Conservation (phyloP, 331 rosid species). For the Pyrus hybrid region DNA sequence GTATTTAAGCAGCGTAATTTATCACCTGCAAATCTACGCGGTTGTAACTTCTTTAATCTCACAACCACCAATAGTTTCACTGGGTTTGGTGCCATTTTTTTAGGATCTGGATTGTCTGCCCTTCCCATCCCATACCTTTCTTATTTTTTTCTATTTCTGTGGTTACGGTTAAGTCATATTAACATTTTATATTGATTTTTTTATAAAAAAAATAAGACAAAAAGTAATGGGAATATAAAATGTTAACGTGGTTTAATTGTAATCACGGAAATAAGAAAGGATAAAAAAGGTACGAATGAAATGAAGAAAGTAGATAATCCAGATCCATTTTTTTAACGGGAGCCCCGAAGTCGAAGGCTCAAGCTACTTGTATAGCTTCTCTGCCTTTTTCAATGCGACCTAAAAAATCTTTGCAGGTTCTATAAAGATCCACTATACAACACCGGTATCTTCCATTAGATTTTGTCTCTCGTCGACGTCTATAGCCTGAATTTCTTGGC, state of each 20-base stretch:
- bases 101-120: too few relatives aligned
- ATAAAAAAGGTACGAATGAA: too few relatives aligned
- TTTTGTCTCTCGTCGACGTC: not conserved
- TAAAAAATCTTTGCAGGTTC: conserved; percentile 9
- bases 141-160: too few relatives aligned
- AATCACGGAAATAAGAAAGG: too few relatives aligned
- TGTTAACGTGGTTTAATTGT: too few relatives aligned
- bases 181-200: too few relatives aligned
- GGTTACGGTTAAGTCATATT: too few relatives aligned
- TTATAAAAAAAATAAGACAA: too few relatives aligned
- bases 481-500: not conserved
- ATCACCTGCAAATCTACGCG: not conserved
- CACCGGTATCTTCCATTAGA: not conserved
- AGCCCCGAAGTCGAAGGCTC: not conserved
- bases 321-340: not conserved
- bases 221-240: too few relatives aligned
- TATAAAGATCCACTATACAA: not conserved
- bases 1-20: too few relatives aligned
- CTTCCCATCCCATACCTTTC: too few relatives aligned
- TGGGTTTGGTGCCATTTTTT: not conserved
- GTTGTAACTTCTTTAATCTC: not conserved
- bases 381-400: not conserved
- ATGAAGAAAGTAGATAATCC: too few relatives aligned
- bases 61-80: not conserved
- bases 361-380: not conserved